Evolutionary conservation across 768 basidiomycete species (phyloP).

Genomic region (Mycena crocata): DNA sequence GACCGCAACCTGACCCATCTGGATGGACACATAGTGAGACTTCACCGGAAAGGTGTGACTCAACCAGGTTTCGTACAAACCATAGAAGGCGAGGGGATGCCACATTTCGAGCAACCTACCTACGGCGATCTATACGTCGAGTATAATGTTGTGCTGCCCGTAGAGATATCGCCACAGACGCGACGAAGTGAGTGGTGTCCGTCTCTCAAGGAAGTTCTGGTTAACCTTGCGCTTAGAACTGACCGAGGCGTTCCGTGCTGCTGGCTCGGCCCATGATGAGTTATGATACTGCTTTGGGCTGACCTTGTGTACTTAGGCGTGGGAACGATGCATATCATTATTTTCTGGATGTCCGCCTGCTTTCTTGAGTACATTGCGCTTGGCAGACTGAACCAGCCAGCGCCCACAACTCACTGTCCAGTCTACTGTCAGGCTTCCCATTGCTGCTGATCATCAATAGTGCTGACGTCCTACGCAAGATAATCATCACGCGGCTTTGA

Average conservation of each 20-base stretch:
- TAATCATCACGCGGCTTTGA: too few relatives aligned
- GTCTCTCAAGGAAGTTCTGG: conserved; percentile 5
- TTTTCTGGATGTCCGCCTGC: conserved; percentile 19
- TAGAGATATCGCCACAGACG: conserved; percentile 72
- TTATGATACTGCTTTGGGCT: conserved; percentile 42
- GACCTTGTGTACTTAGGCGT: conserved; percentile 34
- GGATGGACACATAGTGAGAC: conserved; percentile 82
- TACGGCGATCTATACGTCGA: conserved; percentile 92
- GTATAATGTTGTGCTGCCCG: conserved; percentile 92
- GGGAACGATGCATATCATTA: conserved; percentile 37
- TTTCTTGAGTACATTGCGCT: conserved; percentile 18
- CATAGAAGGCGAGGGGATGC: conserved; percentile 92
- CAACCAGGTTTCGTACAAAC: conserved; percentile 93
- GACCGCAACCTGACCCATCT: conserved; percentile 91
- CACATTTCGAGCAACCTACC: conserved; percentile 66
- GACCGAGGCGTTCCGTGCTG: conserved; percentile 61
- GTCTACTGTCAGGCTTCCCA: too few relatives aligned
- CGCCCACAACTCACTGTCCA: conserved; percentile 9
- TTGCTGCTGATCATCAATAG: conserved; percentile 23
- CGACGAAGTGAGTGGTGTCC: conserved; percentile 74
- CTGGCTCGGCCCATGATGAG: conserved; percentile 54
- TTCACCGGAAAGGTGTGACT: conserved; percentile 84
- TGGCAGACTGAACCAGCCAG: conserved; percentile 25
- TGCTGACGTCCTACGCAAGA: too few relatives aligned
- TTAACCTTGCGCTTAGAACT: conserved; percentile 56